Evolutionary conservation across 345 rosid species (phyloP).

Genomic region (Corymbia maculata): DNA sequence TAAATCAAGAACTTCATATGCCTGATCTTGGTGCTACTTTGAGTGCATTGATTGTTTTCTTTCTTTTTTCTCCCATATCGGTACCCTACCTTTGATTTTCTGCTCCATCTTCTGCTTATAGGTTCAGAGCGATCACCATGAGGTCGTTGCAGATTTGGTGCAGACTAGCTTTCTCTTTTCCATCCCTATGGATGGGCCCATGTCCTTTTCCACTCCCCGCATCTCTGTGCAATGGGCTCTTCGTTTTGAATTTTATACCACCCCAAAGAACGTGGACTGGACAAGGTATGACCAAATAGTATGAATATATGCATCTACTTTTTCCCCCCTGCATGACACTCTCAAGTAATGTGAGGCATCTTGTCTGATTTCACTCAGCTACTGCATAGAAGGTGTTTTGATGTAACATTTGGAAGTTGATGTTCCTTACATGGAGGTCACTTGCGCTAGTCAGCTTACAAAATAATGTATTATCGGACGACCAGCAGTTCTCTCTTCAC

Average conservation of each 20-base stretch:
- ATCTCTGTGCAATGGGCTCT: constrained; percentile 88
- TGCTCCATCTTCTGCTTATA: constrained; percentile 14
- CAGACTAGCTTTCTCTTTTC: constrained; percentile 96
- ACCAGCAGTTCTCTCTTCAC: not conserved
- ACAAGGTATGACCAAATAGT: constrained; percentile 38
- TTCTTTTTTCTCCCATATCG: not conserved
- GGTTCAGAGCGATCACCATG: constrained; percentile 95
- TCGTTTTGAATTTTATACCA: constrained; percentile 82
- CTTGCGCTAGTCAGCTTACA: not conserved
- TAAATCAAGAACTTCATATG: not conserved
- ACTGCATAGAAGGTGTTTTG: not conserved
- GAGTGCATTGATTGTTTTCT: not conserved
- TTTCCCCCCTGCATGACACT: not conserved
- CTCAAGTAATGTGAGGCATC: not conserved
- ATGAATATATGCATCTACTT: not conserved
- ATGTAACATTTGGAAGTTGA: not conserved
- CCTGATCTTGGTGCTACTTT: not conserved
- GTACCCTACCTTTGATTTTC: not conserved
- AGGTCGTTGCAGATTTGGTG: constrained; percentile 86
- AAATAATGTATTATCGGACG: not conserved
- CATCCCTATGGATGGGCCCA: constrained; percentile 92
- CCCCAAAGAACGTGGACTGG: constrained; percentile 75
- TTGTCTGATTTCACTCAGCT: not conserved
- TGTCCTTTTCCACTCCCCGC: constrained; percentile 81
- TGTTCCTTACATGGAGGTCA: not conserved